Percentiles rank a stretch among this genome's conserved stretches.
phyloP scores from a whole-genome alignment of 305 asterid species.

The Fraxinus xanthoxyloides region DNA sequence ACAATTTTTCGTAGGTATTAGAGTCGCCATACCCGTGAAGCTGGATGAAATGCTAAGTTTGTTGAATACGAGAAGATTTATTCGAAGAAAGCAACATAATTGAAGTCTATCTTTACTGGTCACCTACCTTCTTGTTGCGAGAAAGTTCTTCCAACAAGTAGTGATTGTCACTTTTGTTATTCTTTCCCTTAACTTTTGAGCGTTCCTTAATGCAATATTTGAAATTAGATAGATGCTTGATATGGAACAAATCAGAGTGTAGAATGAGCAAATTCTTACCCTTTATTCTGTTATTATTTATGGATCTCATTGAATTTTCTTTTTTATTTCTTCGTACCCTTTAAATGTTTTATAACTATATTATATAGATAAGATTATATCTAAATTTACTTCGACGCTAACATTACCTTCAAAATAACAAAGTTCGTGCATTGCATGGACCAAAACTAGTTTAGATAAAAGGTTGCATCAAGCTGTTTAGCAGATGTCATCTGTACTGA shows the following conservation, averaged over 20 bases:
- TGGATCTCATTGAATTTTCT: too few relatives aligned
- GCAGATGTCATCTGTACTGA: not conserved
- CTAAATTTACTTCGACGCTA: too few relatives aligned
- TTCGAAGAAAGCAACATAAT: slow-evolving; percentile 77
- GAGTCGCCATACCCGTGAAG: slow-evolving; percentile 72
- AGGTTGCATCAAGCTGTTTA: not conserved
- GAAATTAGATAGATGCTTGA: not conserved
- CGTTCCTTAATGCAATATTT: not conserved
- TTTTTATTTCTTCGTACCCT: too few relatives aligned
- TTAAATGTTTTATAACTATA: too few relatives aligned
- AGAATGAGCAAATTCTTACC: not conserved
- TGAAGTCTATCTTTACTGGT: slow-evolving; percentile 69
- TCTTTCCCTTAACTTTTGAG: not conserved
- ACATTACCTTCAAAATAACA: too few relatives aligned
- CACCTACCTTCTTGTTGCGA: slow-evolving; percentile 88
- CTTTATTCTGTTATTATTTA: too few relatives aligned
- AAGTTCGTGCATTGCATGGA: too few relatives aligned
- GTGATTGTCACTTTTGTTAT: not conserved
- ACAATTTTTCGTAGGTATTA: too few relatives aligned
- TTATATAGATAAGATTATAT: too few relatives aligned
- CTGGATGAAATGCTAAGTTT: slow-evolving; percentile 84
- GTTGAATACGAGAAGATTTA: slow-evolving; percentile 85
- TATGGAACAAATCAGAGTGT: not conserved
- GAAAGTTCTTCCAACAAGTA: slow-evolving; percentile 91
- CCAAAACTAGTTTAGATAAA: not conserved